Percentiles rank a stretch among this genome's conserved stretches.
Conservation (phyloP, 768 basidiomycete species). For the Boletus bicolor region DNA sequence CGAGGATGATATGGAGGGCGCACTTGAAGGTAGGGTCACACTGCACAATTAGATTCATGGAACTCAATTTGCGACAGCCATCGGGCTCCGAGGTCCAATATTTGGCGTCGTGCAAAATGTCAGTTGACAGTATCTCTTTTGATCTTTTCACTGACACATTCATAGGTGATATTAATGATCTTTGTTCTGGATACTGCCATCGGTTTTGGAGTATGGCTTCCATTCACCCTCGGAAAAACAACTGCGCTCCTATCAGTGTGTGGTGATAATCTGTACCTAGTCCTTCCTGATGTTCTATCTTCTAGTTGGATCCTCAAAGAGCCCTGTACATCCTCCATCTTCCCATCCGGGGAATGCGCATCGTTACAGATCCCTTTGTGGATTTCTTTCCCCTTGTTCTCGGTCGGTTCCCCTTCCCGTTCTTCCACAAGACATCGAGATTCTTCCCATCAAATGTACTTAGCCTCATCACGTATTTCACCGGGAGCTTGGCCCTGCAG, state of each 20-base stretch:
- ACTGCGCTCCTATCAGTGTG: constrained; percentile 73
- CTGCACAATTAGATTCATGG: not conserved
- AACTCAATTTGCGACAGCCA: constrained; percentile 47
- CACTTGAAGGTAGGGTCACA: constrained; percentile 67
- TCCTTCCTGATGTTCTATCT: constrained; percentile 4
- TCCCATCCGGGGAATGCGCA: constrained; percentile 73
- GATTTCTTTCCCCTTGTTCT: constrained; percentile 57
- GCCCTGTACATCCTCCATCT: constrained; percentile 69
- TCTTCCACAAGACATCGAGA: constrained; percentile 26
- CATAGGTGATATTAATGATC: constrained; percentile 82
- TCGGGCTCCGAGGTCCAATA: constrained; percentile 86
- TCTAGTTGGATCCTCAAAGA: constrained; percentile 71
- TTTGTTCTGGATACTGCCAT: constrained; percentile 84
- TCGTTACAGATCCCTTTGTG: constrained; percentile 82
- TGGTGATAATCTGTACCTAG: not conserved
- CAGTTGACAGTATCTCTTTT: constrained; percentile 13
- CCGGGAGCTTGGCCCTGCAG: constrained; percentile 32
- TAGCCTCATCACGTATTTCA: constrained; percentile 26
- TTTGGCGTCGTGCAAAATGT: constrained; percentile 85
- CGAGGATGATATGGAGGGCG: constrained; percentile 92
- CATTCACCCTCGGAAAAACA: constrained; percentile 88
- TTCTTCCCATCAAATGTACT: constrained; percentile 28
- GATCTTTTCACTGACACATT: constrained; percentile 1
- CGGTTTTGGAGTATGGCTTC: constrained; percentile 76
- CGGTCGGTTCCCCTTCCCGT: constrained; percentile 47